phyloP scores from a whole-genome alignment of 257 asterid genomes.

The Solanum chilense region DNA sequence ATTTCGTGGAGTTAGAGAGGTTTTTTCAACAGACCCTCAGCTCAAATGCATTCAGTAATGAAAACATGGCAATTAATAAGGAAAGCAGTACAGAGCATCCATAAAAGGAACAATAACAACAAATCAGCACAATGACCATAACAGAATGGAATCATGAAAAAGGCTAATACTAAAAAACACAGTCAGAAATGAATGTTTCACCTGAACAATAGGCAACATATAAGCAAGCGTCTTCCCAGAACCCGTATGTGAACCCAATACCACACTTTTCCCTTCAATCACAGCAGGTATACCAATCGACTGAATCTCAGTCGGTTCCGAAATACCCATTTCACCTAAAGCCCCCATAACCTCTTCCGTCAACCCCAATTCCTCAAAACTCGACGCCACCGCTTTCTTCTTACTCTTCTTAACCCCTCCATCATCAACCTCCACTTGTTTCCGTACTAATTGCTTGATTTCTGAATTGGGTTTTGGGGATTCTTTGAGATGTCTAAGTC shows the following conservation, averaged over 20 bases:
- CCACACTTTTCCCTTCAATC: slow-evolving; percentile 62
- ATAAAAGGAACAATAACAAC: not conserved
- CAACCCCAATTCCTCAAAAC: slow-evolving; percentile 84
- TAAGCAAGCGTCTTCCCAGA: slow-evolving; percentile 98
- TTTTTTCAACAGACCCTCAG: not conserved
- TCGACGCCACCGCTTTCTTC: slow-evolving; percentile 30
- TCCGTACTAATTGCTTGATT: not conserved
- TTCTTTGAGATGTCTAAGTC: slow-evolving; percentile 80
- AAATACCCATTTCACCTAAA: slow-evolving; percentile 73
- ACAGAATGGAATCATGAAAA: not conserved
- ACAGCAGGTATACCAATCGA: slow-evolving; percentile 82
- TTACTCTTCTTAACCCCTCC: slow-evolving; percentile 34
- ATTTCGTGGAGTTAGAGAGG: not conserved
- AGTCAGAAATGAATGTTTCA: not conserved
- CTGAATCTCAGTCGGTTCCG: slow-evolving; percentile 90
- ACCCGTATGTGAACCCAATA: slow-evolving; percentile 94
- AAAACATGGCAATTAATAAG: not conserved
- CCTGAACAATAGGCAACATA: slow-evolving; percentile 93
- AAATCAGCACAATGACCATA: not conserved
- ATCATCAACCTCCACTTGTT: slow-evolving; percentile 15
- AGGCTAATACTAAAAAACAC: not conserved
- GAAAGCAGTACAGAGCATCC: not conserved
- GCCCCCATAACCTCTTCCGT: slow-evolving; percentile 66
- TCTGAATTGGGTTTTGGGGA: slow-evolving; percentile 21
- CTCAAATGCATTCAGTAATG: not conserved